These are phyloP conservation scores for Pythium periplocum DNA, from an alignment of 352 stramenopile genomes.

Conservation along the genomic window DNA sequence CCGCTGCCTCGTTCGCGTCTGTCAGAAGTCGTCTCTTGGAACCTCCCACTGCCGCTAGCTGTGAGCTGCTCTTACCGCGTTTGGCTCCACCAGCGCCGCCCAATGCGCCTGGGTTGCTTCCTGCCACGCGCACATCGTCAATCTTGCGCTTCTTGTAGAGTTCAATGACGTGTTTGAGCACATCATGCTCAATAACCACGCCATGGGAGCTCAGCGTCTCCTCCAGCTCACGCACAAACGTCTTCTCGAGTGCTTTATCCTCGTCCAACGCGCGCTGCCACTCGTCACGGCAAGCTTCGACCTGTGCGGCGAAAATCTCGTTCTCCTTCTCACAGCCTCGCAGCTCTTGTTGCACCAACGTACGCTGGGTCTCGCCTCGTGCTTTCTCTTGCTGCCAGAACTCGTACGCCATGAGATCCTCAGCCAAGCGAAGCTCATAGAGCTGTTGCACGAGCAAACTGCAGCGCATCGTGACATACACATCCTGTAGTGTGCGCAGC, in stretches of 20 bases:
- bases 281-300: constrained; percentile 58
- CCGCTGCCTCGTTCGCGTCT: constrained; percentile 20
- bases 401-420: constrained; percentile 21
- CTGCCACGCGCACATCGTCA: constrained; percentile 31
- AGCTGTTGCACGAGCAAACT: constrained; percentile 41
- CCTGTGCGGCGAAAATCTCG: constrained; percentile 38
- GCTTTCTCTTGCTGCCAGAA: constrained; percentile 11
- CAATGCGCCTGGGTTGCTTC: constrained; percentile 1
- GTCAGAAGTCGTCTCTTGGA: constrained; percentile 44
- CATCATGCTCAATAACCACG: constrained; percentile 66
- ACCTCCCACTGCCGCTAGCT: constrained; percentile 2
- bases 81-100: constrained; percentile 10
- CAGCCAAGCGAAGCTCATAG: constrained; percentile 31
- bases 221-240: constrained; percentile 65
- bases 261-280: constrained; percentile 64
- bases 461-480: constrained; percentile 26
- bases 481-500: constrained; percentile 29
- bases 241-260: constrained; percentile 57
- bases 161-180: constrained; percentile 65
- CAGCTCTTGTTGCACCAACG: neutral
- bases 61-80: constrained; percentile 17
- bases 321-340: constrained; percentile 37
- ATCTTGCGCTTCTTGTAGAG: constrained; percentile 72
- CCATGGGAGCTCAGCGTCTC: constrained; percentile 32
- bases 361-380: neutral